phyloP scores from a whole-genome alignment of 768 basidiomycete genomes.

The Clavaria fumosa region DNA sequence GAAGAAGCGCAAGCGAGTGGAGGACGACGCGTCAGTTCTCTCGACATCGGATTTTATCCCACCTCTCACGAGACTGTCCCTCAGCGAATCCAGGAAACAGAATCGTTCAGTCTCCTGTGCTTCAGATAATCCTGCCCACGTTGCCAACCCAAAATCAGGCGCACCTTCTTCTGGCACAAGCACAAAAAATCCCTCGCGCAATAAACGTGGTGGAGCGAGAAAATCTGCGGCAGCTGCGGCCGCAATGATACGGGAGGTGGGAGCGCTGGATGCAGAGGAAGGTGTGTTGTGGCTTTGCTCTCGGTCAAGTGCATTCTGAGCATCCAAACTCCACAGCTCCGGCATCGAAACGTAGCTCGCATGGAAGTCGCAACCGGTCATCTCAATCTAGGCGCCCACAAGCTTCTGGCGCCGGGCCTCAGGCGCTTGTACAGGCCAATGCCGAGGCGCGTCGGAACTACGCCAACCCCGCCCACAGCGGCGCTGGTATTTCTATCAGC shows the following conservation, averaged over 20 bases:
- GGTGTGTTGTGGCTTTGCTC: slow-evolving; percentile 25
- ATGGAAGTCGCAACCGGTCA: slow-evolving; percentile 25
- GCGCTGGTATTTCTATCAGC: no score
- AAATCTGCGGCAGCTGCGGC: no score
- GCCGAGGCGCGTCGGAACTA: slow-evolving; percentile 36
- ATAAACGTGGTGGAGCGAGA: slow-evolving; percentile 29
- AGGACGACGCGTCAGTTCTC: slow-evolving; percentile 48
- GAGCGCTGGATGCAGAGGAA: slow-evolving; percentile 42
- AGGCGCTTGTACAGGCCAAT: no score
- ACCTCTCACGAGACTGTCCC: background rate
- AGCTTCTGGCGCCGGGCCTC: no score
- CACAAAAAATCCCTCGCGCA: slow-evolving; percentile 16
- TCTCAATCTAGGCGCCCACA: slow-evolving; percentile 27
- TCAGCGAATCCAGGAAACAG: slow-evolving; percentile 39
- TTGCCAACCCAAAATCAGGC: slow-evolving; percentile 23
- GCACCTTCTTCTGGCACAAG: slow-evolving; percentile 13
- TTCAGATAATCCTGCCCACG: slow-evolving; percentile 39
- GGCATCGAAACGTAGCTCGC: slow-evolving; percentile 23
- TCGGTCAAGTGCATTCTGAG: slow-evolving; percentile 6
- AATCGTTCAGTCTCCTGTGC: slow-evolving; percentile 60
- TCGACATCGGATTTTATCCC: background rate
- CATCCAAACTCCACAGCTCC: slow-evolving; percentile 11
- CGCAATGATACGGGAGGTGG: slow-evolving; percentile 20
- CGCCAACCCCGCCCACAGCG: slow-evolving; percentile 20
- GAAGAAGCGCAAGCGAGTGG: slow-evolving; percentile 64